Evolutionary conservation across 139 green algal genomes (phyloP).

Genomic region (Coccomyxa sp.): DNA sequence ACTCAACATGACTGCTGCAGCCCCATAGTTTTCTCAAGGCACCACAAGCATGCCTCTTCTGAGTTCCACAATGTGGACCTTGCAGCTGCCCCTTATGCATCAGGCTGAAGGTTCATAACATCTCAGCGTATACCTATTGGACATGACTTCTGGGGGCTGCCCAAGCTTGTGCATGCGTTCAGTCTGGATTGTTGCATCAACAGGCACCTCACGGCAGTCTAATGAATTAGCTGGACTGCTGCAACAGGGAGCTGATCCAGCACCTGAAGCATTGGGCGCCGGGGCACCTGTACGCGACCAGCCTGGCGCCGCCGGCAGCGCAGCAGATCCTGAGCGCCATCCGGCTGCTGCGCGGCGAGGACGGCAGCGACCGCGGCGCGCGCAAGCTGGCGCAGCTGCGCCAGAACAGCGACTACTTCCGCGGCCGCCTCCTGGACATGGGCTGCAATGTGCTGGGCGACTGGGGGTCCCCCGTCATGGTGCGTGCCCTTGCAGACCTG

Average conservation of each 20-base stretch:
- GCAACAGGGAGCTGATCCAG: conserved; percentile 63
- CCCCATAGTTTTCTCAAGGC: too few relatives aligned
- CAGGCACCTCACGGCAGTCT: too few relatives aligned
- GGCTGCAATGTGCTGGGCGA: conserved; percentile 91
- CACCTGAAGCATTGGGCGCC: conserved; percentile 60
- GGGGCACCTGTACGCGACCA: conserved; percentile 77
- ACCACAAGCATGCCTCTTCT: too few relatives aligned
- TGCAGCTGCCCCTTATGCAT: too few relatives aligned
- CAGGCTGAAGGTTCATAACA: too few relatives aligned
- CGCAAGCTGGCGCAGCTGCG: conserved; percentile 84
- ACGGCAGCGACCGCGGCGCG: conserved; percentile 48
- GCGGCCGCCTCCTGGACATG: conserved; percentile 60
- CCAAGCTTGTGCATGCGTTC: too few relatives aligned
- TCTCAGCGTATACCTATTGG: too few relatives aligned
- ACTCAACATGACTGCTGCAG: too few relatives aligned
- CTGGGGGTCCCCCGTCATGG: conserved; percentile 93
- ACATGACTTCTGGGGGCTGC: too few relatives aligned
- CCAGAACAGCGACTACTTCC: conserved; percentile 94
- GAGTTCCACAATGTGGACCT: too few relatives aligned
- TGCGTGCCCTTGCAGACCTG: conserved; percentile 4
- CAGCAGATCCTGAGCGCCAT: conserved; percentile 78
- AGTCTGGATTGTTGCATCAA: too few relatives aligned
- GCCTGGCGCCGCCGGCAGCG: conserved; percentile 80
- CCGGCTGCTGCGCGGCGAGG: conserved; percentile 60
- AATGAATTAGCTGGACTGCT: too few relatives aligned